These are phyloP conservation scores for Dalbergia cultrata DNA, from an alignment of 306 rosid genomes.

Conservation along the genomic window DNA sequence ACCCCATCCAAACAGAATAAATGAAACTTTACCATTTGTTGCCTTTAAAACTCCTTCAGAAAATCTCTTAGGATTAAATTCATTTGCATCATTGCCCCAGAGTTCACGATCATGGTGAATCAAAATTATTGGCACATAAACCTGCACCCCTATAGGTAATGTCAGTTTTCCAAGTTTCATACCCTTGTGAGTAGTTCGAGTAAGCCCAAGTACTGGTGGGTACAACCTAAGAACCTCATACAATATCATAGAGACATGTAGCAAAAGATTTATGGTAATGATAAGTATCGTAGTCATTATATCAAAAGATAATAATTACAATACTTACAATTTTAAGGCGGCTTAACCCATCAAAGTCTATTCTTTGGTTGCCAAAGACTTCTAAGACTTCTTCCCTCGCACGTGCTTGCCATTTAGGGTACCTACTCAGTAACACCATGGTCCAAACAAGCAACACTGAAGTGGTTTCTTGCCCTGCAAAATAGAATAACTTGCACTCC, in stretches of 20 bases:
- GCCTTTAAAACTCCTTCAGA: no score
- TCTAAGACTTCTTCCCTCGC: conserved; percentile 34
- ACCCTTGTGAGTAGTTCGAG: neutral
- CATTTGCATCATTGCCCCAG: no score
- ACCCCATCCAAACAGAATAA: no score
- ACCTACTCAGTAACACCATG: conserved; percentile 10
- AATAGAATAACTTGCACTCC: no score
- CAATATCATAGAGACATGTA: conserved; percentile 25
- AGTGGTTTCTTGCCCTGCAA: no score
- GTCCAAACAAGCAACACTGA: no score
- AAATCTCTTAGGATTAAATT: no score
- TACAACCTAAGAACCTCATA: conserved; percentile 37
- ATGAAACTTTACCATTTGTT: no score
- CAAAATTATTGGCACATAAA: conserved; percentile 7
- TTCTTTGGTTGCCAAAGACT: conserved; percentile 17
- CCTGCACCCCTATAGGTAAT: neutral
- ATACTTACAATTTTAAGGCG: conserved; percentile 32
- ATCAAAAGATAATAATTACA: neutral
- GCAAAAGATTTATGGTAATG: neutral
- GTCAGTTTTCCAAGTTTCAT: conserved; percentile 22
- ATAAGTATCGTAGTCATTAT: neutral
- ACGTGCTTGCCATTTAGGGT: conserved; percentile 35
- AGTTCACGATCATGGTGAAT: conserved; percentile 31
- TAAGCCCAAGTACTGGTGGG: neutral
- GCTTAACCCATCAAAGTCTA: conserved; percentile 10